Base-by-base conservation (phyloP, 805 yeast genomes). In the Kodamaea kaohsiungensis region DNA sequence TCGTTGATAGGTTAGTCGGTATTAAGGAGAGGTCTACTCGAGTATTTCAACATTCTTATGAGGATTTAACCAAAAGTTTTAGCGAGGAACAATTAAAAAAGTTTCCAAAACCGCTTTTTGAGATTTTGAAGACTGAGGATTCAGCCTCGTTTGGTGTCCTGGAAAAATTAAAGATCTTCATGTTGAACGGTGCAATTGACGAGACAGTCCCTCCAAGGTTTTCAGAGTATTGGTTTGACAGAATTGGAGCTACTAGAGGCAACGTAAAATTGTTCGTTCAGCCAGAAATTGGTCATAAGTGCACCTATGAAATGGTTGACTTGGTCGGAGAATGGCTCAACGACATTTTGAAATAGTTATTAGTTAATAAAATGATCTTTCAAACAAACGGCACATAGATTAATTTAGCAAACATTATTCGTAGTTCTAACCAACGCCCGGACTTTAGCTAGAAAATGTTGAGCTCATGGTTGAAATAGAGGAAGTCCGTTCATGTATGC, bases 261-360 rank as follows among this genome's bases (percentile, higher is more conserved):
- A 43, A 43, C 13, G 33, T 43, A 35, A 43, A 43, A 37, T 27
- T 43, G 15, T 43, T 7, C 16, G 47, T 43, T 13, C 47, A 43
- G 17, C 47, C 47, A 22, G 17, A 43, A 3, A 43, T 37, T 8
- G 47, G 47, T 5, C 47, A 43, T 17, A 43, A 43, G 33, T 43
- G 47, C n/a, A 43, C 47, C n/a, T 43, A 43, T 13, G 47, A 43
- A 25, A 43, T 43, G 47, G 47, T 43, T 2, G 47, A 43, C 30
- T 43, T 43, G 47, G 47, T 43, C n/a, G 47, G 47, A 9, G 35
- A 25, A n/a, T 43, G 47, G 47, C 35, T 43, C 4, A 43, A 22
- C 17, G 35, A 25, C 2, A 43, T 43, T 12, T 43, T 43, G 17
- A 4, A 43, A 15, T 19, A 43, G 35, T 9, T 30, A 5, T 30